Base-by-base conservation (phyloP, 73 alveolate species). In the Symbiodinium pilosum region DNA sequence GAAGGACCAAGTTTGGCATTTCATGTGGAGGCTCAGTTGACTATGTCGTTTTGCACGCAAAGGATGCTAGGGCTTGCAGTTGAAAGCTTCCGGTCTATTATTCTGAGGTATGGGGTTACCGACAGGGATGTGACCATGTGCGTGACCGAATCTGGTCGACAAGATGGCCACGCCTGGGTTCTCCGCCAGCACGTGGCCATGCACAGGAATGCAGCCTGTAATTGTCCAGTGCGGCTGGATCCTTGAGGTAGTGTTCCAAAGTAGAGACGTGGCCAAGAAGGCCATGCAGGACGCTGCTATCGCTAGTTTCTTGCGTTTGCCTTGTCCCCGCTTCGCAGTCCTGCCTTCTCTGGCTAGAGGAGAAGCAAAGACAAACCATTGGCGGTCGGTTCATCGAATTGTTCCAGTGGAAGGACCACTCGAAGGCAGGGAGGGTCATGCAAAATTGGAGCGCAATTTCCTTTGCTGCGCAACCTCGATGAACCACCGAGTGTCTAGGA, bases 121-220 rank as follows among this genome's bases (percentile, higher is more conserved):
- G 93, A 86, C 40, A 47, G 64, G 52, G 93, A 86, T 38, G 93
- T 86, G 42, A 86, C 93, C 56, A 86, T 86, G 93, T 86, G 93
- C 54, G 93, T 86, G 40, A 86, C 93, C 39, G 93, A 86, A 73
- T 86, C 93, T 6, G 93, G 93, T 14, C 93, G 93, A 3, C 93
- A 44, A 42, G 93, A 86, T 34, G 93, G 93, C 51, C 83, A 51
- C 52, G 93, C 93, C 28, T 86, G 93, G 93, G 93, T 32, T 32
- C 18, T 75, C 38, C 28, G 77, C 77, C 47, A n/a, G 47, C 44
- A 12, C 3, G 51, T 24, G 51, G 26, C 32, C 32, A 56, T 56
- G 73, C 73, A 16, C 73, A 56, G 73, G 26, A 12, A 3, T 16
- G 34, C 21, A 20, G 26, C 32, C 21, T 56, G 64, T 47, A 47